phyloP scores from a whole-genome alignment of 352 stramenopile species.

The Pythium phragmitis region DNA sequence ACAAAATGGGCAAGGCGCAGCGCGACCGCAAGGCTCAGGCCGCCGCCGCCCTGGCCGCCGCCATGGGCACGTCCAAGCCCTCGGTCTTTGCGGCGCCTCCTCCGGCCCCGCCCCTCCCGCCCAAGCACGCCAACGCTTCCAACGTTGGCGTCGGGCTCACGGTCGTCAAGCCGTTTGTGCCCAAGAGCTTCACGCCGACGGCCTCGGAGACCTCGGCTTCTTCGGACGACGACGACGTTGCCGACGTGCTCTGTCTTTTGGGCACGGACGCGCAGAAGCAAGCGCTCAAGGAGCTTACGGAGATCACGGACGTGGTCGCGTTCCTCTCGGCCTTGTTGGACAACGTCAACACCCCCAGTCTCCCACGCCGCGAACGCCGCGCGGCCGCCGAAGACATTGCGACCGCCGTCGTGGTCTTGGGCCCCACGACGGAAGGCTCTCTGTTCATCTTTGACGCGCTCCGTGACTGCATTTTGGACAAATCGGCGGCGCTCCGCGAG shows the following conservation, averaged over 20 bases:
- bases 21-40: conserved; percentile 55
- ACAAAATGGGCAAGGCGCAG: conserved; percentile 63
- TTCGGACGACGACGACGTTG: conserved; percentile 31
- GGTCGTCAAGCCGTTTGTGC: conserved; percentile 10
- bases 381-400: conserved; percentile 51
- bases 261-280: conserved; percentile 45
- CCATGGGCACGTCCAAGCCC: conserved; percentile 34
- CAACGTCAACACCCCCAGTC: conserved; percentile 37
- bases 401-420: conserved; percentile 43
- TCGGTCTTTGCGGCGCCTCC: conserved; percentile 34
- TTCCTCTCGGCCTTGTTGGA: conserved; percentile 43
- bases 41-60: conserved; percentile 40
- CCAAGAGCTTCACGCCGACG: conserved; percentile 24
- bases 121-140: conserved; percentile 4
- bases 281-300: conserved; percentile 31
- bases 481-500: conserved; percentile 49
- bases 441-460: conserved; percentile 52
- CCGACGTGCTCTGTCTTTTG: conserved; percentile 33
- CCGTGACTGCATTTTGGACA: conserved; percentile 39
- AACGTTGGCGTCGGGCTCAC: not conserved
- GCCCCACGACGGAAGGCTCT: conserved; percentile 31
- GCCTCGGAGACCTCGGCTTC: conserved; percentile 7
- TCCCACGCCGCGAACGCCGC: conserved; percentile 37
- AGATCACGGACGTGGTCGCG: conserved; percentile 34
- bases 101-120: conserved; percentile 24